A percentile compares a stretch with the other conserved stretches of the same genome.
Evolutionary conservation across 2,329 filamentous ascomycete genomes (phyloP).

Genomic region (Venturia aucupariae): DNA sequence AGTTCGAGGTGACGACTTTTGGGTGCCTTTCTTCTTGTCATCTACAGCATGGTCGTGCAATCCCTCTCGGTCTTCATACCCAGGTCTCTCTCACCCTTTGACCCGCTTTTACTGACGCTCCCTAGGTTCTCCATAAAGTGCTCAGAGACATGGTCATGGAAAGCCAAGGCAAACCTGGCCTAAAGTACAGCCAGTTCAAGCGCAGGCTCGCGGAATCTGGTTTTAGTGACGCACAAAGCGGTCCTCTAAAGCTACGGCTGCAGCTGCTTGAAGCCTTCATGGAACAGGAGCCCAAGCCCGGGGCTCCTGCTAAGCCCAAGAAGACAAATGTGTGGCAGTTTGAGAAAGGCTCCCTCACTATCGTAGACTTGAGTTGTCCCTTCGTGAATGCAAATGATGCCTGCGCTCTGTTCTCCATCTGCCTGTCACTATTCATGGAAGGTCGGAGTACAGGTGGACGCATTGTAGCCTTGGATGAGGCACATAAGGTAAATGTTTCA

Average conservation of each 20-base stretch:
- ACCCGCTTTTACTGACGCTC: conserved; percentile 10
- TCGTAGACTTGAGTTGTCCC: conserved; percentile 65
- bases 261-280: conserved; percentile 58
- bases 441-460: conserved; percentile 38
- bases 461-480: conserved; percentile 64
- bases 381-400: conserved; percentile 58
- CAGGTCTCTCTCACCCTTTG: neutral
- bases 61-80: neutral
- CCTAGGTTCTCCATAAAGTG: conserved; percentile 44
- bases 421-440: conserved; percentile 56
- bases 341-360: conserved; percentile 46
- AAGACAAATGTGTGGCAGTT: conserved; percentile 19
- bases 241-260: conserved; percentile 50
- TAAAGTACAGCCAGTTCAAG: conserved; percentile 46
- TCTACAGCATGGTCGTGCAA: neutral
- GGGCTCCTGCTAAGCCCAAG: conserved; percentile 12
- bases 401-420: conserved; percentile 65
- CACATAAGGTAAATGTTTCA: conserved; percentile 51
- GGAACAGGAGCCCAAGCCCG: conserved; percentile 21
- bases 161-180: conserved; percentile 33
- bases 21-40: neutral
- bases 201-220: conserved; percentile 26
- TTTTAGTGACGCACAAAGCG: conserved; percentile 42
- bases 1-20: neutral
- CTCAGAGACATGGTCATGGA: conserved; percentile 46